Conservation (phyloP, 306 rosid genomes). For the Casuarina equisetifolia region DNA sequence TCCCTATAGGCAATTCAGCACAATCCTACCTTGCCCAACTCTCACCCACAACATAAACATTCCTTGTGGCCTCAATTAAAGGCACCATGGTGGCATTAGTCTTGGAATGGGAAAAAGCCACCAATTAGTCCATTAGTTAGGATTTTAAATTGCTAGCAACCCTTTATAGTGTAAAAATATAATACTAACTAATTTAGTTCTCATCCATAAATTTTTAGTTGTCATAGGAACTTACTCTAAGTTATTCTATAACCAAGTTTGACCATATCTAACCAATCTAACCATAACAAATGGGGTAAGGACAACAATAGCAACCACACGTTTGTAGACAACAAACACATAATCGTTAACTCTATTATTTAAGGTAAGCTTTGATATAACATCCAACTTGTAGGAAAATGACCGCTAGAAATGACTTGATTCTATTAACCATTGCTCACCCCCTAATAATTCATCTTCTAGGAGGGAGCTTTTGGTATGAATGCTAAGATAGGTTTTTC, state of each 20-base stretch:
- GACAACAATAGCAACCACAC: too few relatives aligned
- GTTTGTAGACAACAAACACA: too few relatives aligned
- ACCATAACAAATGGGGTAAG: too few relatives aligned
- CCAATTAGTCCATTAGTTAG: constrained; percentile 66
- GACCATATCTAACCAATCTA: background rate
- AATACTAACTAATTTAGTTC: background rate
- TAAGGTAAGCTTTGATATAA: too few relatives aligned
- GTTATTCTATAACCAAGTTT: background rate
- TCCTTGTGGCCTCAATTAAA: constrained; percentile 66
- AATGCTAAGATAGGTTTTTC: too few relatives aligned
- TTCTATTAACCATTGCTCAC: too few relatives aligned
- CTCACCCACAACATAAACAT: constrained; percentile 90
- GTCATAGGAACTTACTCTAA: background rate
- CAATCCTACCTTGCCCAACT: constrained; percentile 77
- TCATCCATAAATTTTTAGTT: background rate
- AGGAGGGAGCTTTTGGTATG: too few relatives aligned
- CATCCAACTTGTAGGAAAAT: too few relatives aligned
- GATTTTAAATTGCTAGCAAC: constrained; percentile 52
- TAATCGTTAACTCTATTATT: too few relatives aligned
- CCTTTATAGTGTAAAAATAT: constrained; percentile 49
- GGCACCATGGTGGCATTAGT: constrained; percentile 68
- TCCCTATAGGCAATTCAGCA: constrained; percentile 65
- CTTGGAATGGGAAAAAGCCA: constrained; percentile 61
- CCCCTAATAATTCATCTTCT: too few relatives aligned
- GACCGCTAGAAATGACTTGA: too few relatives aligned